phyloP scores from a whole-genome alignment of 2,329 filamentous ascomycete genomes.

The Rutstroemia sp. region DNA sequence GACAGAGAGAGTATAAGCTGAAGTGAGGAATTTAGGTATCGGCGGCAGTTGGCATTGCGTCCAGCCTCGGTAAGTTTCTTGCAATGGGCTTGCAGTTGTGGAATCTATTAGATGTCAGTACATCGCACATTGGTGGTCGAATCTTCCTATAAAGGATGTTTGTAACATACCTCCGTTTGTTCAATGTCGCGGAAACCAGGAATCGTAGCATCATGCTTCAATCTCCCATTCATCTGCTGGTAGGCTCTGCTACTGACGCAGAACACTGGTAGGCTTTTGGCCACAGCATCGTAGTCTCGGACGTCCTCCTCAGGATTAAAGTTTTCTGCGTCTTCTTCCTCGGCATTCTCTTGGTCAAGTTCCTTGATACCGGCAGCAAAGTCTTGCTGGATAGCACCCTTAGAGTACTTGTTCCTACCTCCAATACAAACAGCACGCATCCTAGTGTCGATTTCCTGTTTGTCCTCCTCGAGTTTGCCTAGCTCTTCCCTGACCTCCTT shows the following conservation, averaged over 20 bases:
- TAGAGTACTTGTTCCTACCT: conserved; percentile 49
- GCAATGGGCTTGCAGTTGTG: conserved; percentile 38
- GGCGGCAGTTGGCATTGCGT: conserved; percentile 36
- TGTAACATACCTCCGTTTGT: conserved; percentile 41
- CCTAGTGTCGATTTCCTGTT: conserved; percentile 29
- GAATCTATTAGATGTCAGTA: conserved; percentile 12
- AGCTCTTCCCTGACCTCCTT: conserved; percentile 33
- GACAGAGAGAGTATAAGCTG: conserved; percentile 45
- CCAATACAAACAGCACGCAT: conserved; percentile 39
- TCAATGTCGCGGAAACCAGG: conserved; percentile 43
- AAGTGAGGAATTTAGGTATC: conserved; percentile 44
- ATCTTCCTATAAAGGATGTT: background rate
- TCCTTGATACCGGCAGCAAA: conserved; percentile 54
- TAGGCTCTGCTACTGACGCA: conserved; percentile 57
- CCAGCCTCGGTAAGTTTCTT: conserved; percentile 47
- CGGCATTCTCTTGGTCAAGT: conserved; percentile 45
- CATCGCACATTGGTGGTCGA: too few species aligned
- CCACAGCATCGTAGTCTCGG: conserved; percentile 52
- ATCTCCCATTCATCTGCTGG: conserved; percentile 50
- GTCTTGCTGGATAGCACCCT: conserved; percentile 45
- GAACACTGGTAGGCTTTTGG: conserved; percentile 50
- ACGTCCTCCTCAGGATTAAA: conserved; percentile 48
- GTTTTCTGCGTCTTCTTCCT: conserved; percentile 44
- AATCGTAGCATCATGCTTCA: conserved; percentile 44
- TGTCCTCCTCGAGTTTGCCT: conserved; percentile 22